These are phyloP conservation scores for Senecio squalidus DNA, from an alignment of 140 eudicot genomes.

Conservation along the genomic window DNA sequence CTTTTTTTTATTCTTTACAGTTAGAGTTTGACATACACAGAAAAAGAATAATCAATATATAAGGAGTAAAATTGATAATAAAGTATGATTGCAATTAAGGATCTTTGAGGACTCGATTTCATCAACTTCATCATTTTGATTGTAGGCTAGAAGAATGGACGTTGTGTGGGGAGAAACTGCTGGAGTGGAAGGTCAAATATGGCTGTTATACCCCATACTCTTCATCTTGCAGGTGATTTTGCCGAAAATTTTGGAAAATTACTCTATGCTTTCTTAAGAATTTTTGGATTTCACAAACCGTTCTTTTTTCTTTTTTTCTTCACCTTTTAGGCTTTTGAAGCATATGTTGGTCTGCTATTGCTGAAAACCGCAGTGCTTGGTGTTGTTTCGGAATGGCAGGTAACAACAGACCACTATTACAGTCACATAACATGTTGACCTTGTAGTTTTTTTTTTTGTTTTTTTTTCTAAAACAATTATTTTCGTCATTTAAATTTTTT, in stretches of 20 bases:
- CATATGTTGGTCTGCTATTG: conserved; percentile 73
- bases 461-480: neutral
- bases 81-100: neutral
- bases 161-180: conserved; percentile 99
- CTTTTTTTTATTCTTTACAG: no score
- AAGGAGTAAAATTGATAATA: neutral
- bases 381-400: conserved; percentile 88
- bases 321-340: conserved; percentile 73
- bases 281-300: neutral
- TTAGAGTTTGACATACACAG: no score
- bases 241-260: neutral
- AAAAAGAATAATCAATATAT: no score
- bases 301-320: neutral
- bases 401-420: conserved; percentile 9
- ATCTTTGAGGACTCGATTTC: no score
- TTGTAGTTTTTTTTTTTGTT: no score
- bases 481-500: neutral
- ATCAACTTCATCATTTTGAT: no score
- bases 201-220: conserved; percentile 68
- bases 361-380: conserved; percentile 71
- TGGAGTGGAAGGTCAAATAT: conserved; percentile 85
- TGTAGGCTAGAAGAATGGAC: conserved; percentile 90
- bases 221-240: conserved; percentile 72
- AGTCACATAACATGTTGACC: no score
- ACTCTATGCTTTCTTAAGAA: neutral